These are phyloP conservation scores for Domatiomyces globalis DNA, from an alignment of 2,329 filamentous ascomycete genomes.

Conservation along the genomic window DNA sequence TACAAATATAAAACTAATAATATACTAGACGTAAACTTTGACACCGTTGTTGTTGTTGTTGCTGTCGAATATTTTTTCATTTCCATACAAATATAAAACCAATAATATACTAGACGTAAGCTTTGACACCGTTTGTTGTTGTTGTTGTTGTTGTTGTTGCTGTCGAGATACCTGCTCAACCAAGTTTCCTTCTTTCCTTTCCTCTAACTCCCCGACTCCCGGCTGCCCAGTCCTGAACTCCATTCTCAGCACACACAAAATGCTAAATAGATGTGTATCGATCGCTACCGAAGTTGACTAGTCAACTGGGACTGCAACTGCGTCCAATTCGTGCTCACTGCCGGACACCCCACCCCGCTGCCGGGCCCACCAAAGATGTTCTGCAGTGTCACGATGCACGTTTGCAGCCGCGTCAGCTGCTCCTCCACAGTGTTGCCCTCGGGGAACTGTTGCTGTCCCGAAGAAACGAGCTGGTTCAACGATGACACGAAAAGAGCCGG, in stretches of 20 bases:
- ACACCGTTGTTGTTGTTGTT: neutral
- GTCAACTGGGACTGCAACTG: conserved; percentile 8
- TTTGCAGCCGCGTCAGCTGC: conserved; percentile 12
- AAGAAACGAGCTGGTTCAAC: conserved; percentile 4
- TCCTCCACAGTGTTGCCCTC: conserved; percentile 10
- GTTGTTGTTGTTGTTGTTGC: neutral
- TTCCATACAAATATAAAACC: neutral
- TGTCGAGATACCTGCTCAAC: neutral
- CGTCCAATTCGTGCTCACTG: conserved; percentile 12
- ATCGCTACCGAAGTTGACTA: neutral
- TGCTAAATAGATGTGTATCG: neutral
- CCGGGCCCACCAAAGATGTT: conserved; percentile 13
- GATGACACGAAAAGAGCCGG: conserved; percentile 7
- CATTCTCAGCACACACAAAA: neutral
- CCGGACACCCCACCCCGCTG: conserved; percentile 13
- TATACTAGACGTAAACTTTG: neutral
- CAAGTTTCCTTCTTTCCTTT: neutral
- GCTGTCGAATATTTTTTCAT: neutral
- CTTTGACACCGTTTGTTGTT: neutral
- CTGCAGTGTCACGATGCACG: conserved; percentile 12
- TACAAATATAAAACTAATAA: neutral
- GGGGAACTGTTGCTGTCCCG: conserved; percentile 1
- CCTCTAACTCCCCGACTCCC: neutral
- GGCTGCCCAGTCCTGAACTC: neutral
- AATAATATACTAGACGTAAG: neutral